phyloP scores from a whole-genome alignment of 176 grass and related monocot genomes.

The Oryza brachyantha region DNA sequence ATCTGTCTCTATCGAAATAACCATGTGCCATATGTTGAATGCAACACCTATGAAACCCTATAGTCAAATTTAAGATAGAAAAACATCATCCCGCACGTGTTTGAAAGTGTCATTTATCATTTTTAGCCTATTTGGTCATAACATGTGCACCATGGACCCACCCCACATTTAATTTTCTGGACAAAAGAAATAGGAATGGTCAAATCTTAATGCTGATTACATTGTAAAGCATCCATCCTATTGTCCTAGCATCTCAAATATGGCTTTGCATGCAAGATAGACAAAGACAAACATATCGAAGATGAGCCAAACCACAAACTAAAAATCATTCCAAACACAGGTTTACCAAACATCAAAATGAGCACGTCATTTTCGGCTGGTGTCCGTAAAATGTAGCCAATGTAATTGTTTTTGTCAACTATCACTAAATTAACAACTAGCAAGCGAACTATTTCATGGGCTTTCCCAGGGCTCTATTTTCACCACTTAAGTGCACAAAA shows the following conservation, averaged over 20 bases:
- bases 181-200: neutral
- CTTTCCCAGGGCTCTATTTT: neutral
- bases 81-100: neutral
- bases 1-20: too few species aligned
- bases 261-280: constrained; percentile 3
- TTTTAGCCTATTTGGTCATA: neutral
- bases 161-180: neutral
- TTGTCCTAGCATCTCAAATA: neutral
- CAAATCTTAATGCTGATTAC: neutral
- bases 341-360: neutral
- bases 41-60: neutral
- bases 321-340: neutral
- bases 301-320: neutral
- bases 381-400: neutral
- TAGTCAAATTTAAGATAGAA: neutral
- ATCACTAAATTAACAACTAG: constrained; percentile 4
- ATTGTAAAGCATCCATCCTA: neutral
- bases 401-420: neutral
- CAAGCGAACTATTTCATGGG: neutral
- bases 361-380: neutral
- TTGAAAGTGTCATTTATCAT: neutral
- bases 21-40: too few species aligned
- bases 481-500: neutral
- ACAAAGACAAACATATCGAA: neutral
- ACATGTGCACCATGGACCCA: neutral